Evolutionary conservation across 345 rosid genomes (phyloP).

Genomic region (Streptanthus diversifolius): DNA sequence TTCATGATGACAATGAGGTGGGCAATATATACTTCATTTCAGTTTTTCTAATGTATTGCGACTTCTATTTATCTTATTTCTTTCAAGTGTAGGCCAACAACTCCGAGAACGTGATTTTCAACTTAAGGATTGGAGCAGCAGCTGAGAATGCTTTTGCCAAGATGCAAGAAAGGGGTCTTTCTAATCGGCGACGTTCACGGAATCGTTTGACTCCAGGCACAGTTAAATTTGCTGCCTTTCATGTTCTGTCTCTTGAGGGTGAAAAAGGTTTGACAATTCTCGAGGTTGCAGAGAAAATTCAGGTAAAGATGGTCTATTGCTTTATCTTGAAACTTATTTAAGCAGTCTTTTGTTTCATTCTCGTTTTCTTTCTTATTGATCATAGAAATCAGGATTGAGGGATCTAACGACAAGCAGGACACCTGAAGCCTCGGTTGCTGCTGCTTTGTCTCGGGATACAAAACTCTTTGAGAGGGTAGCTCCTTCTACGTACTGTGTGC

Average conservation of each 20-base stretch:
- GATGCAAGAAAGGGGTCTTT: conserved; percentile 83
- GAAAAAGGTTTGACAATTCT: conserved; percentile 69
- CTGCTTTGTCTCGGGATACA: conserved; percentile 89
- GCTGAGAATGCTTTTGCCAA: conserved; percentile 78
- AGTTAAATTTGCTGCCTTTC: conserved; percentile 92
- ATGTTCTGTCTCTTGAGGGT: conserved; percentile 76
- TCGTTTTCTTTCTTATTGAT: conserved; percentile 6
- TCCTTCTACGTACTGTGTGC: conserved; percentile 94
- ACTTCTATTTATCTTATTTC: conserved; percentile 2
- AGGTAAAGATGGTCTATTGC: conserved; percentile 44
- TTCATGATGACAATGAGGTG: conserved; percentile 67
- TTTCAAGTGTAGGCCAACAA: conserved; percentile 51
- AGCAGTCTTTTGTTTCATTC: not conserved
- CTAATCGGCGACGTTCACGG: conserved; percentile 74
- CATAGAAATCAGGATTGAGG: conserved; percentile 81
- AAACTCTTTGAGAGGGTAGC: conserved; percentile 93
- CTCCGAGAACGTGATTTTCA: conserved; percentile 63
- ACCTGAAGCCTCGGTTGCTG: conserved; percentile 95
- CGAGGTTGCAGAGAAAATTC: conserved; percentile 91
- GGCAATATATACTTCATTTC: not conserved
- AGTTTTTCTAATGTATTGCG: not conserved
- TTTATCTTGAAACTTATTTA: not conserved
- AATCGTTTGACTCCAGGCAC: conserved; percentile 95
- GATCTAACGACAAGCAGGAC: conserved; percentile 91
- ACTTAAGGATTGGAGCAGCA: conserved; percentile 70